Evolutionary conservation across 441 rosid species (phyloP).

Genomic region (Brassica balearica): DNA sequence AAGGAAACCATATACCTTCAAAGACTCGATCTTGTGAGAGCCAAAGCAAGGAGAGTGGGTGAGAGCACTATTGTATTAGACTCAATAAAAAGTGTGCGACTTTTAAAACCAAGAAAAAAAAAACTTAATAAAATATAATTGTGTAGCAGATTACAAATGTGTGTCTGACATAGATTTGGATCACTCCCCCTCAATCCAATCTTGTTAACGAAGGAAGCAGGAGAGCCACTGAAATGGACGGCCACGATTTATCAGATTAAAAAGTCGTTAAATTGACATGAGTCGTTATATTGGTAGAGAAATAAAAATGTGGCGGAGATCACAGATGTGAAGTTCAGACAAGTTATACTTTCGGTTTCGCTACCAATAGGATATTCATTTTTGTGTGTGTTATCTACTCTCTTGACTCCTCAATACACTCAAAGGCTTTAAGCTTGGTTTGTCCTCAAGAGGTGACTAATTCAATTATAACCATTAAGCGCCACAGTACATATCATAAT

Average conservation of each 20-base stretch:
- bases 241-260: conserved; percentile 30
- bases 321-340: not conserved
- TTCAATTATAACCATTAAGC: too few relatives aligned
- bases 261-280: conserved; percentile 3
- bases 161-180: conserved; percentile 43
- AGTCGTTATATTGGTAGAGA: not conserved
- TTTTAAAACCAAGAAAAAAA: not conserved
- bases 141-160: conserved; percentile 41
- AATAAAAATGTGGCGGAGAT: conserved; percentile 35
- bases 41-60: conserved; percentile 21
- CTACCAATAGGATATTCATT: conserved; percentile 6
- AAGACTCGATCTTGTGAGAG: conserved; percentile 21
- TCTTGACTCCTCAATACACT: conserved; percentile 20
- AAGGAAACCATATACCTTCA: conserved; percentile 29
- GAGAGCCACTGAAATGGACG: conserved; percentile 44
- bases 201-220: conserved; percentile 33
- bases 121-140: not conserved
- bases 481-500: too few relatives aligned
- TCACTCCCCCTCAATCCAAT: conserved; percentile 33
- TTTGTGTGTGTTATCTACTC: not conserved
- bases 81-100: not conserved
- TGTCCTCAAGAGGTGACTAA: not conserved
- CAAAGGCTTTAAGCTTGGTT: conserved; percentile 15
- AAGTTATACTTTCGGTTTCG: not conserved
- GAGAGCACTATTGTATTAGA: conserved; percentile 9